These are phyloP conservation scores for Fusarium sarcochroum DNA, from an alignment of 2,329 filamentous ascomycete species.

Conservation along the genomic window DNA sequence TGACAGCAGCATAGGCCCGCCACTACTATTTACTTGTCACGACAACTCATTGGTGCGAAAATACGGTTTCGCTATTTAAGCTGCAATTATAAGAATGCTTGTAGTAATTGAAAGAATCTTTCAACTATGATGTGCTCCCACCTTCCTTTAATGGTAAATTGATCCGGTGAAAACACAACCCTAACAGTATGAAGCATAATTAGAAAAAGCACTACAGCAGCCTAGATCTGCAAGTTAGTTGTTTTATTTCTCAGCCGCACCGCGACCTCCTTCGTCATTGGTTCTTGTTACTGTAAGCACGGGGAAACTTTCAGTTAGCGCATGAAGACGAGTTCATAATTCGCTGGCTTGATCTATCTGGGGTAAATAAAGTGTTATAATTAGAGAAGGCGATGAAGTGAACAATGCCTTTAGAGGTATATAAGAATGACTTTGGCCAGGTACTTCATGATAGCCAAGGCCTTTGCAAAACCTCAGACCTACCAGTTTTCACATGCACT, in stretches of 20 bases:
- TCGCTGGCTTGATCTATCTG: neutral
- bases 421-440: no score
- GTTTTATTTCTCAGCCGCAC: conserved; percentile 5
- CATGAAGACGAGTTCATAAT: neutral
- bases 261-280: neutral
- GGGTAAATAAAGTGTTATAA: neutral
- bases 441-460: no score
- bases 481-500: neutral
- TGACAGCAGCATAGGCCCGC: no score
- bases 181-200: neutral
- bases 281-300: neutral
- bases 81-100: neutral
- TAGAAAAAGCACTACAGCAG: neutral
- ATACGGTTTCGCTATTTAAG: neutral
- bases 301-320: conserved; percentile 2
- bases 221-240: neutral
- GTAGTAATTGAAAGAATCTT: no score
- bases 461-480: neutral
- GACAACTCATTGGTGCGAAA: no score
- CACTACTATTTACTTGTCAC: no score
- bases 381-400: neutral
- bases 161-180: neutral
- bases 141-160: neutral
- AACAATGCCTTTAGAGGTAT: no score
- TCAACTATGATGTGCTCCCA: neutral